Base-by-base conservation (phyloP, 2,329 filamentous ascomycete genomes). In the Cladosporium sp. region DNA sequence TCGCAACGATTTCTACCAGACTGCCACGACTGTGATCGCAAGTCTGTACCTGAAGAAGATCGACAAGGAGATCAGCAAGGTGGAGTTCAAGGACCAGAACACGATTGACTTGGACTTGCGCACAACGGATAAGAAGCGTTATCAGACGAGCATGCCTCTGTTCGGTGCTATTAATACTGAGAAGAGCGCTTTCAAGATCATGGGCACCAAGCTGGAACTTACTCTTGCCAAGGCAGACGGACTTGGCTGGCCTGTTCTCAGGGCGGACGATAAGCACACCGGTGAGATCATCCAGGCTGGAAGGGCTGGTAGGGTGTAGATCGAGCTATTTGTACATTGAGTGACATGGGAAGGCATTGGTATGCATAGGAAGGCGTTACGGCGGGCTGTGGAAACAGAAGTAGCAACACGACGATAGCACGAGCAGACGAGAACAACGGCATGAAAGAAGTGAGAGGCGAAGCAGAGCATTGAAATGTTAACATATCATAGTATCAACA, bases 31-130 rank as follows among this genome's bases (percentile, higher is more conserved):
- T 14, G 90, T 97, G 59, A 96, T 95, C 65, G 92, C 89, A 2
- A 94, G 90, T 8, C 88, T 97, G 66, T 99, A 96, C 77, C 82
- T 97, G 57, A 99, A 97, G 81, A 97, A 97, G 79, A 96, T 99
- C 68, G 86, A 92, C 76, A 95, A 93, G 76, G 83, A 87, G 22
- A 83, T 78, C 25, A 89, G 91, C 54, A 88, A 83, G 64, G 82
- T 97, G 47, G 79, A 82, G 22, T 93, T 97, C 72, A 73, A 79
- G 37, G 79, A 75, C 9, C 63, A 61, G 20, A 76, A 81, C 50
- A 78, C 83, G 49, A 75, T 97, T 52, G 80, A 82, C 11, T 82
- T 99, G 43, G 90, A 99, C 72, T 82, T 99, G 39, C 86, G 84
- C n/a, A 99, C 94, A 8, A 84, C 83, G 34, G 93, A 97, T 71